These are phyloP conservation scores for Penicillium polonicum DNA, from an alignment of 2,329 filamentous ascomycete genomes.

Conservation along the genomic window DNA sequence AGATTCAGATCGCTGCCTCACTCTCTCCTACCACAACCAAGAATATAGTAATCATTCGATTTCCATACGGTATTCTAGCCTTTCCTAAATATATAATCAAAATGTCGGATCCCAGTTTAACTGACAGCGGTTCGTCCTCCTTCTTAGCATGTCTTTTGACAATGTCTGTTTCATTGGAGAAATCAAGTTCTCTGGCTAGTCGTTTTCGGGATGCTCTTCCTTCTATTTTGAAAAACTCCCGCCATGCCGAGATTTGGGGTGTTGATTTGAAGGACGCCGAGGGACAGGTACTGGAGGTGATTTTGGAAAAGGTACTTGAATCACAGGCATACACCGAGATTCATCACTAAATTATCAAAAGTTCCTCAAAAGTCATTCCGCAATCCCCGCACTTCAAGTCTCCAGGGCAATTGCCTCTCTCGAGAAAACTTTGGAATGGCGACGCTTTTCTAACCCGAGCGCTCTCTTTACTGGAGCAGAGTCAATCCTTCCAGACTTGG, in stretches of 20 bases:
- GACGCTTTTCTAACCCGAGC: not conserved
- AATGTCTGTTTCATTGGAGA: not conserved
- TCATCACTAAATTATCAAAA: not conserved
- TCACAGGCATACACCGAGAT: not conserved
- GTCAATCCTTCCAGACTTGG: not conserved
- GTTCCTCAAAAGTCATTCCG: not conserved
- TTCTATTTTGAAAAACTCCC: not conserved
- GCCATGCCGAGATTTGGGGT: not conserved
- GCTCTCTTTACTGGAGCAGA: not conserved
- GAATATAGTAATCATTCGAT: too few relatives aligned
- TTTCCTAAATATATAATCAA: not conserved
- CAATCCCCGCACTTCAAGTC: not conserved
- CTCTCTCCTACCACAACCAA: too few relatives aligned
- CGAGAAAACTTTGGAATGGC: not conserved
- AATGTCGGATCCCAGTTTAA: not conserved
- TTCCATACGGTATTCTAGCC: not conserved
- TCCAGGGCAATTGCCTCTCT: not conserved
- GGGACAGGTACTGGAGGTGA: not conserved
- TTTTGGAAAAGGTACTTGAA: not conserved
- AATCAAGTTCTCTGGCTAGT: not conserved
- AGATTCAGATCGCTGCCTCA: too few relatives aligned
- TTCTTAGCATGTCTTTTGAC: not conserved
- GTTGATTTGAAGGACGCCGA: not conserved
- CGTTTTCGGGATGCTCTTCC: not conserved
- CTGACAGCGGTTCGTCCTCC: not conserved